Evolutionary conservation across 208 protist genomes (phyloP), one percentile per base, ranked within the genome.

Genomic region (Novymonas esmeraldas): DNA sequence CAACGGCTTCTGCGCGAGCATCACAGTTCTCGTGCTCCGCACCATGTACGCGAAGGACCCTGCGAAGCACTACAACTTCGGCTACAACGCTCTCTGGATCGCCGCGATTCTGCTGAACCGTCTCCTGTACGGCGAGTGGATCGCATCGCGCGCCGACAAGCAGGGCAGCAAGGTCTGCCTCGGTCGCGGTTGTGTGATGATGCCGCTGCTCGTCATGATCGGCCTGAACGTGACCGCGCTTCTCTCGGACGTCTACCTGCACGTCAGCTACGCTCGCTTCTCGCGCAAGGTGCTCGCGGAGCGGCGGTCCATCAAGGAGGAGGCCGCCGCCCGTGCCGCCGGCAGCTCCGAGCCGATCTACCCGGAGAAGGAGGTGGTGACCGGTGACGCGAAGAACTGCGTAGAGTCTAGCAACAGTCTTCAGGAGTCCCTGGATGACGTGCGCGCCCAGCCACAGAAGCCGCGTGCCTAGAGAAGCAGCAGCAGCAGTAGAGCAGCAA

Each of bases 51-150:
- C 77, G 36, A 87, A 87, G 62, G 84, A 90, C 59, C 64, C 81
- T 29, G 87, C 78, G 41, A 87, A 83, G 76, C 84, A 89, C 70
- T 93, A 90, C 68, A 88, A 90, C 67, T 84, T 85, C 26, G 66
- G 64, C 45, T 78, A 67, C 41, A 73, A 81, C 45, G 60, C 81
- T 11, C 46, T 72, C 5, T 63, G 70, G 49, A 56, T 65, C 14
- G 52, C 79, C 3, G 73, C 80, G 7, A 61, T 93, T 33, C 33
- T 87, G 33, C 73, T 90, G 29, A 93, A 93, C 73, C 78, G 82
- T 39, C 20, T 90, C 31, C 46, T 93, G 20, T 93, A 83, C 65
- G 87, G 79, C n/a, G 87, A 90, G 71, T 86, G 79, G 78, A 80
- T 74, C 59, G 77, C 81, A n/a, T n/a, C 45, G 14, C 68, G 69